Conservation (phyloP, 1,139 yeast genomes). For the Wickerhamiella infanticola region DNA sequence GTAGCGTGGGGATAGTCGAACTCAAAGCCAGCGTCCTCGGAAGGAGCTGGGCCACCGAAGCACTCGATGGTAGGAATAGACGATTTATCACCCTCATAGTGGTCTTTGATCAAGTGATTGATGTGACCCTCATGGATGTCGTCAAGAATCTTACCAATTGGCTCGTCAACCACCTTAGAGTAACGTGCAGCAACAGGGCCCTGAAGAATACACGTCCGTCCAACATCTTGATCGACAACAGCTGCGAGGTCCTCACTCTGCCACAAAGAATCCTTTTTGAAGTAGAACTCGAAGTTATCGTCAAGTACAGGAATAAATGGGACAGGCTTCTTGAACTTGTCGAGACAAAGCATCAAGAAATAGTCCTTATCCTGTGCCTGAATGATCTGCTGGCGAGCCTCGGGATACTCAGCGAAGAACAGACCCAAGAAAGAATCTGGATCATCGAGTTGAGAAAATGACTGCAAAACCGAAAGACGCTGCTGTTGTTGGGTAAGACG, state of each 20-base stretch:
- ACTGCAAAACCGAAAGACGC: conserved; percentile 53
- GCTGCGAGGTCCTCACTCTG: conserved; percentile 96
- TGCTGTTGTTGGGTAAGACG: conserved; percentile 52
- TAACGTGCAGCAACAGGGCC: conserved; percentile 98
- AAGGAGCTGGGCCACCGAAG: conserved; percentile 46
- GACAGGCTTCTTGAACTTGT: conserved; percentile 88
- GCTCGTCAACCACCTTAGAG: conserved; percentile 77
- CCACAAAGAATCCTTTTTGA: conserved; percentile 98
- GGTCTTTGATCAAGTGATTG: conserved; percentile 45
- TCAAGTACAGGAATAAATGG: conserved; percentile 94
- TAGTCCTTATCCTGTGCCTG: conserved; percentile 92
- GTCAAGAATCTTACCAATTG: conserved; percentile 81
- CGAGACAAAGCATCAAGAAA: conserved; percentile 71
- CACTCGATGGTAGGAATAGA: conserved; percentile 78
- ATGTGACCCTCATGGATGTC: conserved; percentile 84
- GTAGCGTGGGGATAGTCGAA: conserved; percentile 18
- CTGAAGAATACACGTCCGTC: conserved; percentile 93
- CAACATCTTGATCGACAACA: conserved; percentile 90
- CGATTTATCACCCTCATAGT: conserved; percentile 52
- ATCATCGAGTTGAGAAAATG: conserved; percentile 46
- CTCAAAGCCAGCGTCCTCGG: conserved; percentile 24
- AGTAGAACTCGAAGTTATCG: conserved; percentile 86
- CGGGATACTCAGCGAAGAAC: conserved; percentile 54
- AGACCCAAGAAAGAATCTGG: conserved; percentile 49
- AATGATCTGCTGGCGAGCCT: conserved; percentile 64